phyloP scores from a whole-genome alignment of 768 basidiomycete species.

The Boletus reticulatus region DNA sequence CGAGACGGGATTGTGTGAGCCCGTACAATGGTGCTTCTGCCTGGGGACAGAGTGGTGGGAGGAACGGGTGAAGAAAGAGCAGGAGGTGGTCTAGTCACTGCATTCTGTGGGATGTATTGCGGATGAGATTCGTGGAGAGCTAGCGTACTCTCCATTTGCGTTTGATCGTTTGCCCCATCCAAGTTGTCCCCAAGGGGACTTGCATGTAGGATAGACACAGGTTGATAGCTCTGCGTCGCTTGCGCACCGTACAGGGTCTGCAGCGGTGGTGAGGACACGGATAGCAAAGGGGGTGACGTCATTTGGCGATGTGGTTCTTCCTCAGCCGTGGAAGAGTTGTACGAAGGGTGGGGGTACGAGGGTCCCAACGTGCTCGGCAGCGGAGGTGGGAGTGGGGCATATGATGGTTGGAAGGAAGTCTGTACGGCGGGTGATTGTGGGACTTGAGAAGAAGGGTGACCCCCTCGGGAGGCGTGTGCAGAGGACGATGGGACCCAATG shows the following conservation, averaged over 20 bases:
- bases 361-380: slow-evolving; percentile 10
- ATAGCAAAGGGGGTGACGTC: slow-evolving; percentile 8
- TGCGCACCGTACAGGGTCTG: slow-evolving; percentile 12
- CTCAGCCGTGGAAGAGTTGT: slow-evolving; percentile 6
- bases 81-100: slow-evolving; percentile 12
- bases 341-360: slow-evolving; percentile 14
- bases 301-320: slow-evolving; percentile 13
- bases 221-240: slow-evolving; percentile 16
- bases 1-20: slow-evolving; percentile 29
- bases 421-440: slow-evolving; percentile 27
- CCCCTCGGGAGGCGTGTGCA: slow-evolving; percentile 16
- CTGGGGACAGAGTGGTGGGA: slow-evolving; percentile 12
- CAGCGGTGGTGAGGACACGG: slow-evolving; percentile 5
- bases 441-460: slow-evolving; percentile 20
- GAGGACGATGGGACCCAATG: slow-evolving; percentile 26
- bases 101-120: slow-evolving; percentile 19
- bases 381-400: slow-evolving; percentile 23
- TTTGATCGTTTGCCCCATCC: slow-evolving; percentile 13
- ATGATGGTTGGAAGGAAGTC: slow-evolving; percentile 29
- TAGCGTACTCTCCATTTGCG: slow-evolving; percentile 4
- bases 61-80: slow-evolving; percentile 18
- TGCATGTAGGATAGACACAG: slow-evolving; percentile 21
- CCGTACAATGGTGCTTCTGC: slow-evolving; percentile 21
- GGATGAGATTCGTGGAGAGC: slow-evolving; percentile 10
- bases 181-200: slow-evolving; percentile 1